Percentiles rank a stretch among this genome's conserved stretches.
These are phyloP conservation scores for Trametes maxima DNA, from an alignment of 768 basidiomycete genomes.

Conservation along the genomic window DNA sequence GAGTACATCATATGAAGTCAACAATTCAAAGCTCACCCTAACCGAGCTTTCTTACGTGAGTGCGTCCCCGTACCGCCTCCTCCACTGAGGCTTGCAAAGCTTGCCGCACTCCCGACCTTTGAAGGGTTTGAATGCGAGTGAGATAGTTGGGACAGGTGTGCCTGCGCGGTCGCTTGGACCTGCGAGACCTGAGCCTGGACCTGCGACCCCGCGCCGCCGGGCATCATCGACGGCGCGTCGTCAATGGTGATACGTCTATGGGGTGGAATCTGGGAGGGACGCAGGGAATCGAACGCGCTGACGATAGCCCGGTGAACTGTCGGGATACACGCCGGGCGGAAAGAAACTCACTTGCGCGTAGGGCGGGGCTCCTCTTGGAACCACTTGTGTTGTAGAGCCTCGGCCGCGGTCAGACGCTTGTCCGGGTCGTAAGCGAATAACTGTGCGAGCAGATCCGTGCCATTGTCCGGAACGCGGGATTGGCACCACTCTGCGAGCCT, in stretches of 20 bases:
- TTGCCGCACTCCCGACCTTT: constrained; percentile 52
- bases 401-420: constrained; percentile 77
- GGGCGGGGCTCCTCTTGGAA: constrained; percentile 90
- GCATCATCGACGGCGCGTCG: constrained; percentile 87
- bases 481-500: constrained; percentile 78
- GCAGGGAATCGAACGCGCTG: constrained; percentile 76
- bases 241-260: constrained; percentile 90
- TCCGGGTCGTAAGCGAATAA: constrained; percentile 93
- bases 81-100: constrained; percentile 65
- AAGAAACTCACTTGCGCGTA: constrained; percentile 70
- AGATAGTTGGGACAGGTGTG: constrained; percentile 41
- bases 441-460: constrained; percentile 81
- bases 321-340: background rate
- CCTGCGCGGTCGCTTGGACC: constrained; percentile 47
- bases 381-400: constrained; percentile 86
- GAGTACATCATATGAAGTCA: background rate
- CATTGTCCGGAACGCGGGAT: constrained; percentile 58
- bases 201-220: constrained; percentile 50
- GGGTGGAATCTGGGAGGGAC: constrained; percentile 73
- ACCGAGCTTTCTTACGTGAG: constrained; percentile 61
- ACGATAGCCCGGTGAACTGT: background rate
- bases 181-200: constrained; percentile 41
- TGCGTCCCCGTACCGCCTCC: constrained; percentile 51
- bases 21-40: constrained; percentile 39
- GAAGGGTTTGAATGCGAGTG: constrained; percentile 36